Percentiles rank a stretch among this genome's conserved stretches.
Conservation (phyloP, 495 filamentous ascomycete species). For the Hypoxylon lienhwacheense region DNA sequence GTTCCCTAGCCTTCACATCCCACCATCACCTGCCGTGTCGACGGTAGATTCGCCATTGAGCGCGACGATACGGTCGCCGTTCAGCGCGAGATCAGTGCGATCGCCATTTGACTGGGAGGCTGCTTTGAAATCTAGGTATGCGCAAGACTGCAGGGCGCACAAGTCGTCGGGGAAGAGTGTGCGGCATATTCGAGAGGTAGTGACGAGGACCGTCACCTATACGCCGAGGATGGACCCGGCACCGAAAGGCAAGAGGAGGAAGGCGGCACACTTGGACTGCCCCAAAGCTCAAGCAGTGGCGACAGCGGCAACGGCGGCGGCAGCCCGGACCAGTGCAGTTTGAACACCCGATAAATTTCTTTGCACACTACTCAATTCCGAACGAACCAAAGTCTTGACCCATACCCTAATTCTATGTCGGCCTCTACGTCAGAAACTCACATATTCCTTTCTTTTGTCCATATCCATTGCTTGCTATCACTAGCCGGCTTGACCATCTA, state of each 20-base stretch:
- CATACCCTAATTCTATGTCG: slow-evolving; percentile 13
- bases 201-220: slow-evolving; percentile 77
- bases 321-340: slow-evolving; percentile 22
- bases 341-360: slow-evolving; percentile 11
- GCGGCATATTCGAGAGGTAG: slow-evolving; percentile 65
- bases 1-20: slow-evolving; percentile 59
- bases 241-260: slow-evolving; percentile 75
- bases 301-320: slow-evolving; percentile 23
- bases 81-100: slow-evolving; percentile 57
- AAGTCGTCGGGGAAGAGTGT: slow-evolving; percentile 55
- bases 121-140: slow-evolving; percentile 55
- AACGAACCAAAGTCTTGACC: slow-evolving; percentile 29
- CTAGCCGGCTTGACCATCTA: slow-evolving; percentile 1
- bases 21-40: slow-evolving; percentile 61
- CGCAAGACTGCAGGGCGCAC: slow-evolving; percentile 45
- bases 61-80: slow-evolving; percentile 48
- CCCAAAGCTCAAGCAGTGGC: slow-evolving; percentile 28
- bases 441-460: slow-evolving; percentile 37
- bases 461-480: slow-evolving; percentile 22
- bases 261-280: slow-evolving; percentile 43
- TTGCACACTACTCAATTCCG: slow-evolving; percentile 17
- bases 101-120: slow-evolving; percentile 65
- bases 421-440: slow-evolving; percentile 18
- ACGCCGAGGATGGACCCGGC: slow-evolving; percentile 68
- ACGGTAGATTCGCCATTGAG: slow-evolving; percentile 48